Conservation (phyloP, 208 protist genomes). For the Leishmania aethiopica region DNA sequence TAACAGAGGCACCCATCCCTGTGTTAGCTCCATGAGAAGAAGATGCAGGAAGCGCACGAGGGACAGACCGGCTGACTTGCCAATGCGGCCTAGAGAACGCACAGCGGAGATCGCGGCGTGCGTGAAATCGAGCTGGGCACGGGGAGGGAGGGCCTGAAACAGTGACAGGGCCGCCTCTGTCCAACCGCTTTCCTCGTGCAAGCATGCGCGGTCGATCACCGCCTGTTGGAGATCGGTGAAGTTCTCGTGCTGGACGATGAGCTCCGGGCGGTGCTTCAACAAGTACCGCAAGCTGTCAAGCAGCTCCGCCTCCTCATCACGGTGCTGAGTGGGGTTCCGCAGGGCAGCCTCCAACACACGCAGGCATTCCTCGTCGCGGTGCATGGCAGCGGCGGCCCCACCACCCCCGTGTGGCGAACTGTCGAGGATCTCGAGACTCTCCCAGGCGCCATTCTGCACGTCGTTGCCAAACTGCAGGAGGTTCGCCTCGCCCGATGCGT, state of each 20-base stretch:
- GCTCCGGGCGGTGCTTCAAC: slow-evolving; percentile 22
- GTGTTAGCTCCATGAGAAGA: slow-evolving; percentile 26
- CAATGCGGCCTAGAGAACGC: neutral
- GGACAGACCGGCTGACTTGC: neutral
- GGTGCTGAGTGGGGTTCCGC: neutral
- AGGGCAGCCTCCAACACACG: slow-evolving; percentile 6
- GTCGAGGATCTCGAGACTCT: slow-evolving; percentile 18
- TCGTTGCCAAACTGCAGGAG: slow-evolving; percentile 28
- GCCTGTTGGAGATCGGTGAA: slow-evolving; percentile 9
- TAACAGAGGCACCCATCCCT: slow-evolving; percentile 44
- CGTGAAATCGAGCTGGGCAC: slow-evolving; percentile 25
- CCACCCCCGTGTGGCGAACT: neutral
- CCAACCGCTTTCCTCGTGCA: slow-evolving; percentile 3
- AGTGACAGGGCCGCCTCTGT: slow-evolving; percentile 16
- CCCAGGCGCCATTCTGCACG: slow-evolving; percentile 16
- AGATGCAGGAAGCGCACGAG: slow-evolving; percentile 29
- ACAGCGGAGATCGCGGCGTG: slow-evolving; percentile 4
- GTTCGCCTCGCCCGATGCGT: slow-evolving; percentile 17
- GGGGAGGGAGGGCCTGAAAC: slow-evolving; percentile 18
- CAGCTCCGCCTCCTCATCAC: neutral
- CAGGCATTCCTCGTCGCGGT: slow-evolving; percentile 22
- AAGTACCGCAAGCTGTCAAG: slow-evolving; percentile 21
- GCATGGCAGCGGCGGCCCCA: slow-evolving; percentile 10
- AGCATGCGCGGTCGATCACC: slow-evolving; percentile 11
- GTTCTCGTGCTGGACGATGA: slow-evolving; percentile 21